phyloP scores from a whole-genome alignment of 2,329 filamentous ascomycete genomes.

The Calonectria crousiana region DNA sequence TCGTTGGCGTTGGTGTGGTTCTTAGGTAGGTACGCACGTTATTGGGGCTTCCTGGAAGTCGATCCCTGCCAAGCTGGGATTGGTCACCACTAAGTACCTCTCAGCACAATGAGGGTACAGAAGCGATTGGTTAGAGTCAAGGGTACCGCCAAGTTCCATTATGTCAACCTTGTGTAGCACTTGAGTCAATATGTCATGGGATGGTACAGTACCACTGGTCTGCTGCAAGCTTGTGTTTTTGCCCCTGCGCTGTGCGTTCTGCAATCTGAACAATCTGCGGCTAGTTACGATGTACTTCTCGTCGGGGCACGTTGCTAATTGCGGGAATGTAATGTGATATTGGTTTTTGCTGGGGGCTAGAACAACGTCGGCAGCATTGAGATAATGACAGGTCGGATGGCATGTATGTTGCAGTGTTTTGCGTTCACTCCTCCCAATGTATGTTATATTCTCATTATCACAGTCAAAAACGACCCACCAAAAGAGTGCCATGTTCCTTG shows the following conservation, averaged over 20 bases:
- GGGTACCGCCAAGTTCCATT: neutral
- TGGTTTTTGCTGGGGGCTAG: neutral
- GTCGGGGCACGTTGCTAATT: neutral
- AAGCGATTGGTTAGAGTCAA: neutral
- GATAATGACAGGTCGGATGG: neutral
- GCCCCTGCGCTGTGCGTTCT: conserved; percentile 6
- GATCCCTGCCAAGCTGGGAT: conserved; percentile 36
- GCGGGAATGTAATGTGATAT: neutral
- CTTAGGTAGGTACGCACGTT: neutral
- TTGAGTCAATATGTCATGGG: neutral
- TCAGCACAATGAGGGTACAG: neutral
- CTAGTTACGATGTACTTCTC: neutral
- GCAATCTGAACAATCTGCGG: neutral
- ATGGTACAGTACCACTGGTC: neutral
- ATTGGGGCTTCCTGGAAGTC: conserved; percentile 14
- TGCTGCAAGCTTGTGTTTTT: neutral
- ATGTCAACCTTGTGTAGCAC: neutral
- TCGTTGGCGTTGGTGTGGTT: neutral
- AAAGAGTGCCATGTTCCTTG: neutral
- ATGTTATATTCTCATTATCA: neutral
- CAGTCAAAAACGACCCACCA: neutral
- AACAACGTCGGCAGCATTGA: neutral
- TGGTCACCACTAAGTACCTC: neutral
- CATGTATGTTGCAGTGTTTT: neutral
- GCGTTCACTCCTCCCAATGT: neutral